Base-by-base conservation (phyloP, 257 asterid species). In the Petrea volubilis region DNA sequence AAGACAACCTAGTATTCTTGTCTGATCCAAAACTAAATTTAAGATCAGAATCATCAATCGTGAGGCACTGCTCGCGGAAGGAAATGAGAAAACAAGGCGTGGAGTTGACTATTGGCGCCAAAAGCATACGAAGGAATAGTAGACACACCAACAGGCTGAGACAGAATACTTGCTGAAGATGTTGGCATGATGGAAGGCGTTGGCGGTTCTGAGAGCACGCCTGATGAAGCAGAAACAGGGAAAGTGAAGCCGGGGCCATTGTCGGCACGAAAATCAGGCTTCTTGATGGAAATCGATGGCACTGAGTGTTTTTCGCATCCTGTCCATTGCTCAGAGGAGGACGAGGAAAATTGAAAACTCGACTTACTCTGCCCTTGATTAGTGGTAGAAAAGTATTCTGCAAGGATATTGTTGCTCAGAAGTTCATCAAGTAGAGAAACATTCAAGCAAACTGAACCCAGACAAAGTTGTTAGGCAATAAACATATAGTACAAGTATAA, bases 171-270 rank as follows among this genome's bases (percentile, higher is more conserved):
- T 12, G 70, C 66, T 1, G 84, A 73, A 34, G 80, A 55, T 11
- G 83, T 80, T 68, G 97, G 95, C 73, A 76, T 69, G 69, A 92
- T 68, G 24, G 98, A 91, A 7, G 98, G 97, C 5, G 97, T 91
- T 46, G 97, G 97, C 11, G 93, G 97, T 80, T 91, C 97, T 28
- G 97, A 83, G 56, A 82, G 73, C 13, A 57, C 80, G 55, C 90
- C 87, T 0, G 89, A 75, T 72, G 88, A 72, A 47, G 90, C 76
- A 63, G 92, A 78, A 63, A 87, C 57, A 6, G 97, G 98, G 69
- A 93, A 93, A 62, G 88, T 80, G 81, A 93, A 93, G 38, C 84
- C 82, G 1, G 76, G 71, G 25, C 90, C 97, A 60, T 82, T 84
- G 43, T 87, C 95, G 0, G 76, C 71, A 33, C 59, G 77, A 31